Base-by-base conservation (phyloP, 2,329 filamentous ascomycete species). In the Aureobasidium zeae region DNA sequence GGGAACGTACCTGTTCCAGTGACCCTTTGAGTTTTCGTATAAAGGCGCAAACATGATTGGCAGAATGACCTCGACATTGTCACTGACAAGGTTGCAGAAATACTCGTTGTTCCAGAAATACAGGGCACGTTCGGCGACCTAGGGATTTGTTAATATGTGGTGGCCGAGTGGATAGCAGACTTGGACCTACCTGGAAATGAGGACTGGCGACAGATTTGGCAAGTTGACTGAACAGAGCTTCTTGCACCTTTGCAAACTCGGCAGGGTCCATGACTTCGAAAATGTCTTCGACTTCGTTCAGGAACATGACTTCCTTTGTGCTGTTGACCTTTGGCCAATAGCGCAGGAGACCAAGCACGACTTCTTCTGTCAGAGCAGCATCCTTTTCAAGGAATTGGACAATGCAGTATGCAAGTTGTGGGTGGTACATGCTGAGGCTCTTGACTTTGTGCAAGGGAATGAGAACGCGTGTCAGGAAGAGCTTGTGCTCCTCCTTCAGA, bases 61-160 rank as follows among this genome's bases (percentile, higher is more conserved):
- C 32, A 98, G 72, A 55, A 98, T 98, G 34, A 94, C 89, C 58
- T 96, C 89, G 44, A 98, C 91, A 57, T 98, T 98, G 67, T 98
- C 91, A 69, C 88, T 95, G 53, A 98, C 91, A 47, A 98, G 73
- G 60, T 96, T 98, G 72, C 91, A 98, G 68, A 98, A 98, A 64
- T 98, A 98, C 64, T 98, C 91, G 60, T 98, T 98, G 72, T 98
- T 98, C 91, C 91, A 98, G 70, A 98, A 98, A 68, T 98, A 98
- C 20, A 98, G 74, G 4, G 91, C 91, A 52, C 91, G 80, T 68
- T 98, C 91, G 13, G 91, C 91, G 47, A 98, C 91, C 75, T 79
- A 49, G 24, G 15, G 31, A 13, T 19, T 22, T 34, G 57, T 45
- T 54, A 51, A 26, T n/a, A 12, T 10, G 25, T 12, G 1, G 10